These are phyloP conservation scores for Termitomyces sp. DNA, from an alignment of 768 basidiomycete species.

Conservation along the genomic window DNA sequence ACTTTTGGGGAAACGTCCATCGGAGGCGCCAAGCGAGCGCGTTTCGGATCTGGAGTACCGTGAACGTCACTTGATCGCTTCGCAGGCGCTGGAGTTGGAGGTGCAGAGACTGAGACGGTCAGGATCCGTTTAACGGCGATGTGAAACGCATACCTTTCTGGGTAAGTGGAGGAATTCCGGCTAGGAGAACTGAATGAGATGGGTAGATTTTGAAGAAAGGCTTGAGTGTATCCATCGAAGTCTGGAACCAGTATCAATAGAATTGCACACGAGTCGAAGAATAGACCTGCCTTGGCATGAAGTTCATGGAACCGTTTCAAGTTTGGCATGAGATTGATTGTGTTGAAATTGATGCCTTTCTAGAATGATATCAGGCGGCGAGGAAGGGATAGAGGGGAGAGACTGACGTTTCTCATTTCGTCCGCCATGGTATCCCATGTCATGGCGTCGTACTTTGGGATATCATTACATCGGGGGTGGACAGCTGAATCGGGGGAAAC, in stretches of 20 bases:
- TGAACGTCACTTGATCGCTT: slow-evolving; percentile 42
- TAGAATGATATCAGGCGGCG: slow-evolving; percentile 17
- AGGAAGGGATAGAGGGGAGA: neutral
- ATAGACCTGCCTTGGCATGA: slow-evolving; percentile 40
- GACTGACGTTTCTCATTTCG: slow-evolving; percentile 57
- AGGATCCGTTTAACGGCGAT: neutral
- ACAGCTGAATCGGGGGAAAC: slow-evolving; percentile 48
- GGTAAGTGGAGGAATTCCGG: slow-evolving; percentile 37
- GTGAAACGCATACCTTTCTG: slow-evolving; percentile 21
- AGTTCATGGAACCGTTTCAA: slow-evolving; percentile 47
- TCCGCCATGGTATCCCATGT: slow-evolving; percentile 56
- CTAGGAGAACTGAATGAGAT: slow-evolving; percentile 39
- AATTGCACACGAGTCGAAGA: neutral
- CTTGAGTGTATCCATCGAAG: slow-evolving; percentile 28
- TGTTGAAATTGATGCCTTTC: slow-evolving; percentile 56
- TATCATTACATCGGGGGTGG: slow-evolving; percentile 51
- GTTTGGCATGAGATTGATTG: slow-evolving; percentile 38
- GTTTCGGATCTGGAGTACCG: slow-evolving; percentile 39
- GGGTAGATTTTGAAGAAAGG: slow-evolving; percentile 56
- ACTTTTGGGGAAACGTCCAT: slow-evolving; percentile 18
- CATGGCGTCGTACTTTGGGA: slow-evolving; percentile 39
- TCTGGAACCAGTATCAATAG: slow-evolving; percentile 19
- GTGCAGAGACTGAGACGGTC: neutral
- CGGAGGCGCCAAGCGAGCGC: slow-evolving; percentile 27
- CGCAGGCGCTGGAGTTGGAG: neutral